Evolutionary conservation across 2,329 filamentous ascomycete species (phyloP).

Genomic region (Coleophoma cylindrospora): DNA sequence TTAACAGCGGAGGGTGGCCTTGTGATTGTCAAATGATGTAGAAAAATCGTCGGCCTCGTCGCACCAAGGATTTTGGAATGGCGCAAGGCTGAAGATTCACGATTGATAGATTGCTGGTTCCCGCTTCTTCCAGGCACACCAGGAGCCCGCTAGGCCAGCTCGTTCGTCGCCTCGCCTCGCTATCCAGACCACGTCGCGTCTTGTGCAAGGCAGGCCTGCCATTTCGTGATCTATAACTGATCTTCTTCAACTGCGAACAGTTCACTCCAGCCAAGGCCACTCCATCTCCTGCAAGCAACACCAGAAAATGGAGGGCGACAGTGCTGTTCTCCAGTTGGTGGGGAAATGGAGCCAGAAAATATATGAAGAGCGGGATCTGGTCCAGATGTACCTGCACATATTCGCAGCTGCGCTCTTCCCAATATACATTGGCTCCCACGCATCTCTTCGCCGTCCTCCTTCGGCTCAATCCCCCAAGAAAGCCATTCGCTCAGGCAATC

Average conservation of each 20-base stretch:
- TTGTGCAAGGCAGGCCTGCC: too few species aligned
- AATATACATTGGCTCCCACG: conserved; percentile 80
- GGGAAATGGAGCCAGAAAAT: conserved; percentile 15
- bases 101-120: background rate
- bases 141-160: background rate
- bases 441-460: conserved; percentile 76
- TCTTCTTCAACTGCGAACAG: background rate
- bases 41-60: too few species aligned
- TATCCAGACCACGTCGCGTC: too few species aligned
- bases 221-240: too few species aligned
- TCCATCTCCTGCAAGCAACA: background rate
- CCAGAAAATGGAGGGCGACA: conserved; percentile 4
- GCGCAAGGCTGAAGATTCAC: conserved; percentile 14
- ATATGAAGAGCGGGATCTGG: conserved; percentile 16
- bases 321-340: conserved; percentile 16
- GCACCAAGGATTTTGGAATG: background rate
- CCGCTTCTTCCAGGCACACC: background rate
- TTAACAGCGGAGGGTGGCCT: too few species aligned
- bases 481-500: conserved; percentile 15
- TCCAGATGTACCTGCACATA: conserved; percentile 40
- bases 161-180: too few species aligned
- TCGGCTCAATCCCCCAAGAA: conserved; percentile 61
- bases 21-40: too few species aligned
- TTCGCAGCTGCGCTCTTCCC: conserved; percentile 69
- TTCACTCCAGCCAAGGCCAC: background rate